Conservation (phyloP, 140 eudicot genomes). For the Ambrosia hybrid region DNA sequence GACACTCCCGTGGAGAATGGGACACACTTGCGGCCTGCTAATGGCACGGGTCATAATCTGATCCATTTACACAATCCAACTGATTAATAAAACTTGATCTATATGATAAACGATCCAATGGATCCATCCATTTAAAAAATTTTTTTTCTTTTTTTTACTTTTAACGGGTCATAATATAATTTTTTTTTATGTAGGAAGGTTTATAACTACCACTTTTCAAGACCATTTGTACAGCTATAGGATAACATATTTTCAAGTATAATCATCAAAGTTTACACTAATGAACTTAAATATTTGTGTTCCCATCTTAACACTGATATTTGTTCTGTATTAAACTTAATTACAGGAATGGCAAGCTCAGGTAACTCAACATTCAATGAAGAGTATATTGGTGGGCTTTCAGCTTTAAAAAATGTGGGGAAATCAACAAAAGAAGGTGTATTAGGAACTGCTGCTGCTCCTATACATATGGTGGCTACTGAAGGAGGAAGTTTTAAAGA, state of each 20-base stretch:
- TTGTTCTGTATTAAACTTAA: not conserved
- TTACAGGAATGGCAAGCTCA: slow-evolving; percentile 53
- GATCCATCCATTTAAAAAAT: too few relatives aligned
- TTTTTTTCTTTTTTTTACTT: too few relatives aligned
- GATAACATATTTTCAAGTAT: too few relatives aligned
- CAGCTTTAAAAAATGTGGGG: slow-evolving; percentile 73
- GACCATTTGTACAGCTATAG: too few relatives aligned
- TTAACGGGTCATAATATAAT: too few relatives aligned
- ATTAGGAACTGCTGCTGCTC: slow-evolving; percentile 90
- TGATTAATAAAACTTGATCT: too few relatives aligned
- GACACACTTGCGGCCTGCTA: not conserved
- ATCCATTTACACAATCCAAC: too few relatives aligned
- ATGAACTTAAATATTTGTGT: not conserved
- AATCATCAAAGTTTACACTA: too few relatives aligned
- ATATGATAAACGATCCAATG: too few relatives aligned
- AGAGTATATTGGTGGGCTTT: slow-evolving; percentile 61
- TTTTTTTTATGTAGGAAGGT: too few relatives aligned
- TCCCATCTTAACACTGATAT: slow-evolving; percentile 1
- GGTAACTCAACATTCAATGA: slow-evolving; percentile 43
- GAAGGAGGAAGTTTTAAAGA: slow-evolving; percentile 89
- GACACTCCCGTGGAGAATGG: not conserved
- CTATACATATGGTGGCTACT: slow-evolving; percentile 87
- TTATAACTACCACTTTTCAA: too few relatives aligned
- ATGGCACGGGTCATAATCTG: too few relatives aligned
- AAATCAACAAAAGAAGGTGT: slow-evolving; percentile 70